phyloP scores from a whole-genome alignment of 2,329 filamentous ascomycete species.

The Neofusicoccum sp. region DNA sequence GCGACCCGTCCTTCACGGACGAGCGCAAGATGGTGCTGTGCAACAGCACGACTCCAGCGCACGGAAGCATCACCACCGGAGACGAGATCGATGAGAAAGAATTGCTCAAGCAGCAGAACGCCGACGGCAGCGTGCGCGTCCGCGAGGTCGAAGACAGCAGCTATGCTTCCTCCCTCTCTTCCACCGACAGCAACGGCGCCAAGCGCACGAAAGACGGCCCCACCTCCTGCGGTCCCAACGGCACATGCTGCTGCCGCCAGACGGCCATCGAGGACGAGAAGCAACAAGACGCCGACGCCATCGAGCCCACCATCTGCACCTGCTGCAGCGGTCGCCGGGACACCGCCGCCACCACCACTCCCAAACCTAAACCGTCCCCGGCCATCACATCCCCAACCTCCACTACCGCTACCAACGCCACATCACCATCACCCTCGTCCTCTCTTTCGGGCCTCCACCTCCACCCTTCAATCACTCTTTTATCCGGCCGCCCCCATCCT shows the following conservation, averaged over 20 bases:
- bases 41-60: conserved; percentile 25
- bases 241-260: conserved; percentile 52
- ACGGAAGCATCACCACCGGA: conserved; percentile 21
- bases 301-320: conserved; percentile 35
- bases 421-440: background rate
- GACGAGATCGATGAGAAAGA: conserved; percentile 26
- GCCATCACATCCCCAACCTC: conserved; percentile 18
- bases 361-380: no score
- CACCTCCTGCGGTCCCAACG: conserved; percentile 29
- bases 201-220: background rate
- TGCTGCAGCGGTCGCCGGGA: conserved; percentile 30
- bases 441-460: conserved; percentile 24
- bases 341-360: conserved; percentile 13
- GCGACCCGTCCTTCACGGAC: conserved; percentile 48
- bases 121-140: conserved; percentile 29
- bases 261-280: conserved; percentile 46
- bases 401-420: background rate
- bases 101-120: conserved; percentile 8
- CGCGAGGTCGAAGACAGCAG: conserved; percentile 24
- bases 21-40: conserved; percentile 36
- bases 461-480: conserved; percentile 36
- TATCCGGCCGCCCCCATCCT: conserved; percentile 54
- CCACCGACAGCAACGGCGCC: conserved; percentile 6
- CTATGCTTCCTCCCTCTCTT: conserved; percentile 14
- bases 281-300: conserved; percentile 29